phyloP scores from a whole-genome alignment of 139 green algal species.

The Medakamo hakoo region DNA sequence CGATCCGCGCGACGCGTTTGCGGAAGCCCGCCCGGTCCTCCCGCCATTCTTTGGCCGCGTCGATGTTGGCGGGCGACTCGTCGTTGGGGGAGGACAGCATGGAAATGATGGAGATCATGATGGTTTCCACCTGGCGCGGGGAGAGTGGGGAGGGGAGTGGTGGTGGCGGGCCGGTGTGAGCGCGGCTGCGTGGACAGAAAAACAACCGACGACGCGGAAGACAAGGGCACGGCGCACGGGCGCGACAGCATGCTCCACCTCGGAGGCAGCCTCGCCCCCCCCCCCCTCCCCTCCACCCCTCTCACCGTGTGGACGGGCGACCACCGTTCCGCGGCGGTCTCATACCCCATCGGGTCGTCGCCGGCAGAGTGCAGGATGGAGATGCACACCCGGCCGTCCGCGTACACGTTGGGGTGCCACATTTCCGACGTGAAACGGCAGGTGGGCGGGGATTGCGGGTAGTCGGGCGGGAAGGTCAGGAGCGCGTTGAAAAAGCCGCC shows the following conservation, averaged over 20 bases:
- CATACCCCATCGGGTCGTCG: conserved; percentile 87
- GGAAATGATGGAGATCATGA: conserved; percentile 97
- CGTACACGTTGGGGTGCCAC: conserved; percentile 97
- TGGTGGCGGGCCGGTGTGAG: background rate
- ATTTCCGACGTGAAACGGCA: conserved; percentile 97
- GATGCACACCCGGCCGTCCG: conserved; percentile 96
- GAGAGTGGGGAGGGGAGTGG: background rate
- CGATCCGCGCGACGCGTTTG: conserved; percentile 67
- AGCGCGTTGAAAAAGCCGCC: conserved; percentile 98
- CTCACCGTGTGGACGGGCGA: conserved; percentile 89
- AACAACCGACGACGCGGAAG: no score
- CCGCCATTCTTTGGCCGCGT: conserved; percentile 87
- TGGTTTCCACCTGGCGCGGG: conserved; percentile 79
- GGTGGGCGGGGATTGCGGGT: conserved; percentile 84
- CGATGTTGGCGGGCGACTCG: conserved; percentile 96
- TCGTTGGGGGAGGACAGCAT: conserved; percentile 99
- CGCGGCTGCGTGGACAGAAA: background rate
- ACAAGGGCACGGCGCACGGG: background rate
- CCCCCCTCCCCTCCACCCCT: background rate
- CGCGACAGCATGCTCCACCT: background rate
- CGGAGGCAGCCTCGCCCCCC: background rate
- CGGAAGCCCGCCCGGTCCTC: conserved; percentile 79
- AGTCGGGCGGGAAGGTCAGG: conserved; percentile 93
- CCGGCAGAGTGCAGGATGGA: conserved; percentile 95
- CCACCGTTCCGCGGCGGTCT: conserved; percentile 89